Evolutionary conservation across 495 filamentous ascomycete species (phyloP), one percentile per base, ranked within the genome.

Genomic region (Hamigera avellanea): DNA sequence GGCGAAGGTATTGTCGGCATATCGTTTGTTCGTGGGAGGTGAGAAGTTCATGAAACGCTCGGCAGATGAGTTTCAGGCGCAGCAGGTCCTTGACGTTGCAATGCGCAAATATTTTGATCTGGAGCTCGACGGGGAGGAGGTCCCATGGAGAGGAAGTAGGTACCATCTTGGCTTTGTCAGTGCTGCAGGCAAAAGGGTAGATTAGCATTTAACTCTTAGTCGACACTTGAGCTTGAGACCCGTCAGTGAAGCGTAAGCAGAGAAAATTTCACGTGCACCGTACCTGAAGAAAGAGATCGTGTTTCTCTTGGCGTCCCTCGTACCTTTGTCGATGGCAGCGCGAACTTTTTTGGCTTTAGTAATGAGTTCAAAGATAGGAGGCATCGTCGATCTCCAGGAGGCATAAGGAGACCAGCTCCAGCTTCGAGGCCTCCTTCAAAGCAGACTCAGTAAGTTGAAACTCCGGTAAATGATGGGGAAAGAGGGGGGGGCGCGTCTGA

Each of bases 81-180:
- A 56, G 46, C 18, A 63, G 52, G 33, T 67, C 64, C 19, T 41
- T 37, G 35, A 62, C 49, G 12, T 57, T 53, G 48, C 62, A 67
- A 35, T 64, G 39, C 10, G 53, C 56, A 40, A 67, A 67, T 40
- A 67, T 64, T 36, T 49, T 46, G 41, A 67, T 60, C 51, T 66
- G 62, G 23, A 67, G 50, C 37, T 67, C 64, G 35, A 59, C 59
- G 8, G 64, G 64, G 26, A 67, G 49, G 26, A 46, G 28, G 19
- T 57, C 59, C 62, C 61, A 66, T n/a, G 45, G 53, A 16, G 54
- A 57, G 9, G 59, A 53, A 8, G 50, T 47, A 17, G 48, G 41
- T 19, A 44, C 32, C 13, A 41, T 29, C 25, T 45, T 41, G 13
- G 38, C 19, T 49, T 33, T 44, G 17, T 48, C 39, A 32, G 44